Conservation (phyloP, 441 rosid genomes). For the Aquilaria agallochum region DNA sequence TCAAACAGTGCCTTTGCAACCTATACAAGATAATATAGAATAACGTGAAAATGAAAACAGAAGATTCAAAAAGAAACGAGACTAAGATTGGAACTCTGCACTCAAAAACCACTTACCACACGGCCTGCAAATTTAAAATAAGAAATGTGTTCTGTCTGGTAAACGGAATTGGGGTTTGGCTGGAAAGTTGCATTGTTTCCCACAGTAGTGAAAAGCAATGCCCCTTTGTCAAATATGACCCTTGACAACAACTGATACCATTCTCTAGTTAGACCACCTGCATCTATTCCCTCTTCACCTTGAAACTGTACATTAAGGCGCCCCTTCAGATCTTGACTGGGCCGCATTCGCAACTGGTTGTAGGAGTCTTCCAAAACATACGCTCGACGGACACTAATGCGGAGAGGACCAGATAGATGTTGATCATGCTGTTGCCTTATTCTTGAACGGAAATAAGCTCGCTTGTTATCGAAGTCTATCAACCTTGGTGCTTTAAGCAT, state of each 20-base stretch:
- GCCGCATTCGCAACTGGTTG: constrained; percentile 95
- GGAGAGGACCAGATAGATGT: constrained; percentile 84
- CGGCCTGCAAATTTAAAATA: constrained; percentile 98
- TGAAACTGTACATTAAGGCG: constrained; percentile 95
- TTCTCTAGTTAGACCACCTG: constrained; percentile 98
- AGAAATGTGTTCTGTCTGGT: constrained; percentile 96
- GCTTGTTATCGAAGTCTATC: constrained; percentile 97
- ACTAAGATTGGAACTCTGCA: constrained; percentile 9
- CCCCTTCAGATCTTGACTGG: constrained; percentile 90
- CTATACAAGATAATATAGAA: constrained; percentile 35
- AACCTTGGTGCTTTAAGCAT: constrained; percentile 93
- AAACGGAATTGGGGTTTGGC: constrained; percentile 98
- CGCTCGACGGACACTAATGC: constrained; percentile 89
- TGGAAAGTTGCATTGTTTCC: constrained; percentile 95
- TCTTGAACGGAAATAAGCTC: constrained; percentile 90
- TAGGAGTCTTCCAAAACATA: constrained; percentile 98
- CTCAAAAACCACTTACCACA: constrained; percentile 52
- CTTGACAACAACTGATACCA: constrained; percentile 98
- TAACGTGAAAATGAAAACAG: constrained; percentile 5
- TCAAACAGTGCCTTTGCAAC: constrained; percentile 97
- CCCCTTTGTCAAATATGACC: constrained; percentile 95
- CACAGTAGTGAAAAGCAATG: constrained; percentile 94
- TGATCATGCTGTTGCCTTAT: constrained; percentile 93
- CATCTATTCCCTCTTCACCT: constrained; percentile 99
- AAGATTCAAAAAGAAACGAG: background rate